These are phyloP conservation scores for Gaultheria prostrata DNA, from an alignment of 148 eudicot species.

Conservation along the genomic window DNA sequence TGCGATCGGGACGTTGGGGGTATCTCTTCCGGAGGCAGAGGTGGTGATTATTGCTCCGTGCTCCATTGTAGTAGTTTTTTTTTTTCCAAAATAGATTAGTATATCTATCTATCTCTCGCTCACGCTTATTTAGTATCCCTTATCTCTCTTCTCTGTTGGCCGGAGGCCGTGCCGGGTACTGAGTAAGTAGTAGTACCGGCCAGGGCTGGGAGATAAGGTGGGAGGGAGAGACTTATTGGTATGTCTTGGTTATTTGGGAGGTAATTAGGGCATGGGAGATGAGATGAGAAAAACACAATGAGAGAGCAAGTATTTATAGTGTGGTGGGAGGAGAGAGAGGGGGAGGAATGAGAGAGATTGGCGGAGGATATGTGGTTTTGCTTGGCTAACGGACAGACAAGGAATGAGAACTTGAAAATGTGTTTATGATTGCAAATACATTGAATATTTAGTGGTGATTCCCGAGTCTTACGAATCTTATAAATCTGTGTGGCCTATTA, in stretches of 20 bases:
- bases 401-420: neutral
- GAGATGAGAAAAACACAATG: neutral
- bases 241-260: neutral
- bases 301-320: neutral
- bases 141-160: neutral
- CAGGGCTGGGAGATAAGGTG: neutral
- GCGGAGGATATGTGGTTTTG: neutral
- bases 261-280: neutral
- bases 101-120: neutral
- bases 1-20: neutral
- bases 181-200: neutral
- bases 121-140: neutral
- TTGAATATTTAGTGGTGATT: neutral
- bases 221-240: neutral
- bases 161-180: neutral
- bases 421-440: too few relatives aligned
- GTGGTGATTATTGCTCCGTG: neutral
- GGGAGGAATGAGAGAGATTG: neutral
- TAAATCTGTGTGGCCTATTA: neutral
- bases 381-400: neutral
- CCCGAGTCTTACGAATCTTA: neutral
- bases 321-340: neutral
- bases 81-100: neutral
- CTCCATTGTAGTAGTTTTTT: neutral
- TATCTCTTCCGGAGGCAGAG: neutral